Percentiles rank a stretch among this genome's conserved stretches.
Conservation (phyloP, 495 filamentous ascomycete species). For the Penicillium angulare region DNA sequence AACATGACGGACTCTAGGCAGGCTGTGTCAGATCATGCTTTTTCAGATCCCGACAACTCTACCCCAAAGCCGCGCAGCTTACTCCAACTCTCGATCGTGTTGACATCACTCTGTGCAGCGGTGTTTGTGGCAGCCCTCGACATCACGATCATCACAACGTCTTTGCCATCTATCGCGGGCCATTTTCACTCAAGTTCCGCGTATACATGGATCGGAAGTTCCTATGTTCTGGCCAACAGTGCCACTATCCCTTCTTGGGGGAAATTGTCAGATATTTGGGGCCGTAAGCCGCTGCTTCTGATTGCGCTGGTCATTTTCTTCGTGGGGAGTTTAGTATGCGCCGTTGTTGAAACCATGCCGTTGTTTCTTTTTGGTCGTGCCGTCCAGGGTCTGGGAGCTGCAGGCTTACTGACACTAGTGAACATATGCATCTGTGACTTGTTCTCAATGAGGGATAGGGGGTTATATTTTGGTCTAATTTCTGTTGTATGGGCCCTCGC, state of each 20-base stretch:
- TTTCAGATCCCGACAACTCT: no score
- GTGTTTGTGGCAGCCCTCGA: slow-evolving; percentile 59
- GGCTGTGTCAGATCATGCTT: no score
- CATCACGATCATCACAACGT: slow-evolving; percentile 57
- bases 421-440: slow-evolving; percentile 35
- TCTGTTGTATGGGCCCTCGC: slow-evolving; percentile 36
- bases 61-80: no score
- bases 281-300: slow-evolving; percentile 50
- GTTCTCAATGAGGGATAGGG: slow-evolving; percentile 35
- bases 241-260: slow-evolving; percentile 50
- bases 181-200: slow-evolving; percentile 53
- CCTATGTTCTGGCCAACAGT: slow-evolving; percentile 54
- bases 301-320: slow-evolving; percentile 31
- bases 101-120: slow-evolving; percentile 7
- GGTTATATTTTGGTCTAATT: slow-evolving; percentile 29
- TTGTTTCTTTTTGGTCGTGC: slow-evolving; percentile 30
- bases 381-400: slow-evolving; percentile 36
- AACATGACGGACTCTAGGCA: no score
- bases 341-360: slow-evolving; percentile 9
- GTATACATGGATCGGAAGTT: slow-evolving; percentile 63
- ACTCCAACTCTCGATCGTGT: no score
- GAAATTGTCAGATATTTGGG: slow-evolving; percentile 56
- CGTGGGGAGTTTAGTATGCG: slow-evolving; percentile 22
- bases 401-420: slow-evolving; percentile 27
- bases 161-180: slow-evolving; percentile 53